phyloP scores from a whole-genome alignment of 768 basidiomycete species.

The Termitomyces titanicus region DNA sequence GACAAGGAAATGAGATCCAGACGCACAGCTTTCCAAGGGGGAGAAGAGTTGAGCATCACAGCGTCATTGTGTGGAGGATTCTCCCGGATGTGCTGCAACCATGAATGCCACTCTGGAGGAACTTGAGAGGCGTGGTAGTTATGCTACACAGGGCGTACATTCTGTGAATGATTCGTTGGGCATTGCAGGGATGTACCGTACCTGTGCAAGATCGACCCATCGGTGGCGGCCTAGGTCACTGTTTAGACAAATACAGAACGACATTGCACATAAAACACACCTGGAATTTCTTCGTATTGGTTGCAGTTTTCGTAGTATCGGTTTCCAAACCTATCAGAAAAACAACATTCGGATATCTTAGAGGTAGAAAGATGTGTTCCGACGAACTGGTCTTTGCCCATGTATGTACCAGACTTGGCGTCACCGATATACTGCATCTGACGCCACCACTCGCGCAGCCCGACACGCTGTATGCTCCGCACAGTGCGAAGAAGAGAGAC shows the following conservation, averaged over 20 bases:
- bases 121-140: slow-evolving; percentile 91
- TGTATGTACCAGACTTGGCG: slow-evolving; percentile 76
- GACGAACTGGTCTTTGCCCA: slow-evolving; percentile 83
- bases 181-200: slow-evolving; percentile 25
- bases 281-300: slow-evolving; percentile 83
- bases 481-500: slow-evolving; percentile 74
- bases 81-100: slow-evolving; percentile 87
- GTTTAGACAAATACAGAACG: not conserved
- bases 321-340: slow-evolving; percentile 78
- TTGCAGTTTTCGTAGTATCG: slow-evolving; percentile 92
- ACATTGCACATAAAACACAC: slow-evolving; percentile 35
- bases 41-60: slow-evolving; percentile 63
- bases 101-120: slow-evolving; percentile 95
- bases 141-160: slow-evolving; percentile 42
- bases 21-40: slow-evolving; percentile 82
- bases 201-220: slow-evolving; percentile 94
- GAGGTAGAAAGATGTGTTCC: not conserved
- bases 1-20: not conserved
- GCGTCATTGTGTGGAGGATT: slow-evolving; percentile 75
- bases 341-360: slow-evolving; percentile 1
- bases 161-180: not conserved
- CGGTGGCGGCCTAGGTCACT: slow-evolving; percentile 75
- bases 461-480: slow-evolving; percentile 71
- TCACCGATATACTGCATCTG: slow-evolving; percentile 94
- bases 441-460: slow-evolving; percentile 84